Evolutionary conservation across 1,284 basidiomycete genomes (phyloP).

Genomic region (Ceratobasidium papillatum): DNA sequence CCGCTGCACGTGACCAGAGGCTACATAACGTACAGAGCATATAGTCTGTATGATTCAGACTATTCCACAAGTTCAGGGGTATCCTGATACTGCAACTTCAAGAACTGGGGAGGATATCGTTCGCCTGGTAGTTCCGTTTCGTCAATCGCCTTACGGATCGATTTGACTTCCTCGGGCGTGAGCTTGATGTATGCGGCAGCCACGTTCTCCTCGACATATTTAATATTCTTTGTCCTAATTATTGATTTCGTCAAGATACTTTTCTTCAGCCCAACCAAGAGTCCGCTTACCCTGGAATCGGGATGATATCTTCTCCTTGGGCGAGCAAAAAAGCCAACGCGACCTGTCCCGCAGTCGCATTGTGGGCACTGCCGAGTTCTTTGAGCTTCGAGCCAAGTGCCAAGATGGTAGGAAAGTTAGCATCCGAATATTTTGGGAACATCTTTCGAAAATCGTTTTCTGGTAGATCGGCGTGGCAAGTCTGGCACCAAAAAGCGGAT

Average conservation of each 20-base stretch:
- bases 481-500: slow-evolving; percentile 47
- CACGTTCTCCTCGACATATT: slow-evolving; percentile 59
- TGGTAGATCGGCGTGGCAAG: slow-evolving; percentile 21
- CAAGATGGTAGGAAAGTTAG: slow-evolving; percentile 68
- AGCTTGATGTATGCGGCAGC: slow-evolving; percentile 54
- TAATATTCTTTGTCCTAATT: slow-evolving; percentile 40
- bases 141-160: slow-evolving; percentile 53
- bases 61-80: slow-evolving; percentile 14
- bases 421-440: slow-evolving; percentile 51
- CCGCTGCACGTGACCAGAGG: too few species aligned
- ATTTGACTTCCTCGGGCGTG: slow-evolving; percentile 52
- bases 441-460: slow-evolving; percentile 24
- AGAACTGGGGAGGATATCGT: slow-evolving; percentile 12
- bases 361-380: slow-evolving; percentile 52
- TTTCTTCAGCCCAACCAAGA: background rate
- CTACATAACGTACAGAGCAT: too few species aligned
- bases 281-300: slow-evolving; percentile 58
- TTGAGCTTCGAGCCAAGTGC: slow-evolving; percentile 60
- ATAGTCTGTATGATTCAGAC: too few species aligned
- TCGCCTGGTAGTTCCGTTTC: slow-evolving; percentile 47
- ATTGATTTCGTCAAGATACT: background rate
- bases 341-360: slow-evolving; percentile 64
- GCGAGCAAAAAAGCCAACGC: slow-evolving; percentile 68
- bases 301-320: slow-evolving; percentile 62
- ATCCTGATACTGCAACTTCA: slow-evolving; percentile 20